These are phyloP conservation scores for Fraxinus excelsior DNA, from an alignment of 257 asterid genomes.

Conservation along the genomic window DNA sequence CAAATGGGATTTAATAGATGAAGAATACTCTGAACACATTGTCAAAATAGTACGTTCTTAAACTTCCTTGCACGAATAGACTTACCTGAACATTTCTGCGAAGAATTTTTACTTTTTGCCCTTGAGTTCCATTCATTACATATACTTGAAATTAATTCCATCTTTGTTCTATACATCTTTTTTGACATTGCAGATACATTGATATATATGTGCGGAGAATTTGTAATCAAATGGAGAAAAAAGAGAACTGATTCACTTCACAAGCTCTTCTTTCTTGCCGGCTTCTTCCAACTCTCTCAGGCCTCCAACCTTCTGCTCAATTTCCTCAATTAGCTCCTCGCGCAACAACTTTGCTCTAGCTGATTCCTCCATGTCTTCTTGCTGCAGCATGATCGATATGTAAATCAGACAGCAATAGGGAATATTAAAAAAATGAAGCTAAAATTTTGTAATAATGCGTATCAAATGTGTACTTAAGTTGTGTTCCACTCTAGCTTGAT, in stretches of 20 bases:
- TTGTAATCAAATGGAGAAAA: not conserved
- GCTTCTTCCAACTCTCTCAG: constrained; percentile 81
- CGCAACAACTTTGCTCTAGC: constrained; percentile 71
- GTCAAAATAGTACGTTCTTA: no score
- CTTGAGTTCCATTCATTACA: no score
- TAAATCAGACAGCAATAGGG: not conserved
- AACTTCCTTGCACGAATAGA: no score
- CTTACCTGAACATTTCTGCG: no score
- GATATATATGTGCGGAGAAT: not conserved
- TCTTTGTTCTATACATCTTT: not conserved
- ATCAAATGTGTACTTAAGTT: no score
- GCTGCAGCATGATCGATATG: constrained; percentile 41
- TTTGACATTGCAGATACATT: not conserved
- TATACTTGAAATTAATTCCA: no score
- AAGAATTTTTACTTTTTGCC: no score
- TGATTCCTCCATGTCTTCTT: constrained; percentile 77
- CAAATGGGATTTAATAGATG: no score
- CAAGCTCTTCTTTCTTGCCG: constrained; percentile 53
- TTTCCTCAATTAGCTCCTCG: constrained; percentile 87
- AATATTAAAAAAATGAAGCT: not conserved
- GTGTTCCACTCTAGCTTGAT: no score
- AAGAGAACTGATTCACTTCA: constrained; percentile 30
- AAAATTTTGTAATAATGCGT: no score
- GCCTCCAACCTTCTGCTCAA: constrained; percentile 78
- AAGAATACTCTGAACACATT: no score